Evolutionary conservation across 805 yeast genomes (phyloP), one percentile per base, ranked within the genome.

Genomic region (Kuraishia borneana): DNA sequence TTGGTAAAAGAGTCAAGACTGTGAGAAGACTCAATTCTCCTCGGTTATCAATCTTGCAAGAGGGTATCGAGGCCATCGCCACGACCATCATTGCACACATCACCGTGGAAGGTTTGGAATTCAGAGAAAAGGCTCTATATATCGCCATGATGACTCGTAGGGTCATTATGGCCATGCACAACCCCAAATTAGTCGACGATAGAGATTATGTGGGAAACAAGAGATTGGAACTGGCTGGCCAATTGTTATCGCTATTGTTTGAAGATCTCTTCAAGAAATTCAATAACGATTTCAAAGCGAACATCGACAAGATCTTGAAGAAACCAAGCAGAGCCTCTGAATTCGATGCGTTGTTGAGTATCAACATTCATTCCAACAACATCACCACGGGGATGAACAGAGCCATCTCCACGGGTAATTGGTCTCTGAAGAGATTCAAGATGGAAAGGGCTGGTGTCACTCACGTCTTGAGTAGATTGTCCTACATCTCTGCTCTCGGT

Each of bases 381-480:
- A 88, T 92, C 44, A 85, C 98, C 10, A 81, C 82, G 51, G 98
- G 98, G 21, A 64, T 92, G 57, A 88, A 87, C 54, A 72, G 97
- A 50, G 96, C 99, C 30, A 92, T 92, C 32, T 88, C 97, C 12
- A 92, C 99, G 0, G 99, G 99, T 46, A 92, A 92, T 56, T 92
- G 99, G 99, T 85, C 96, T 2, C 69, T 92, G 51, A 92, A 92
- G 61, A 82, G 99, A 63, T 92, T 92, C 68, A 89, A 88, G 78
- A 92, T 92, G 99, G 98, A 92, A 61, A 74, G 98, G 41, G 98
- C 98, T 0, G 98, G 98, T 61, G 98, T 92, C 34, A 92, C 98
- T 3, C 98, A 92, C 55, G 96, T 92, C 26, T 65, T 92, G 36
- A 81, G 94, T 39, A 73, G 98, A 51, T 62, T 92, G 38, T 83